Evolutionary conservation across 2,329 filamentous ascomycete species (phyloP).

Genomic region (Aspergillus persii): DNA sequence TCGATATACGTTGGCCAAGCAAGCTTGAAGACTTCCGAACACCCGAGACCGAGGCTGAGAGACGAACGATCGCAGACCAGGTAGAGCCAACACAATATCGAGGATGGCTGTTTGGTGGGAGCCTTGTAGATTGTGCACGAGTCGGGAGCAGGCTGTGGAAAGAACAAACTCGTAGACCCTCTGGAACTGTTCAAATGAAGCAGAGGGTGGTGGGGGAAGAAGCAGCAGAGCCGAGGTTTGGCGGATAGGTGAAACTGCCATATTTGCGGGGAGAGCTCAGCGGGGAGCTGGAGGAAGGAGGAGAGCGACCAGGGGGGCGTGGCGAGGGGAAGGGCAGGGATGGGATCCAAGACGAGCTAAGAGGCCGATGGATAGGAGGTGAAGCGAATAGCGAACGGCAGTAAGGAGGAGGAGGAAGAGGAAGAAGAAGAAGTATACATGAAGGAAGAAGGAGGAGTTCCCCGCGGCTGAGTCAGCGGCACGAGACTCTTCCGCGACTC

Average conservation of each 20-base stretch:
- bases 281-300: conserved; percentile 4
- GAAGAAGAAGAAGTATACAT: neutral
- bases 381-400: neutral
- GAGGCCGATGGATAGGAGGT: neutral
- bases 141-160: conserved; percentile 51
- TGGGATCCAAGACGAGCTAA: neutral
- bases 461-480: neutral
- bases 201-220: conserved; percentile 60
- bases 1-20: conserved; percentile 75
- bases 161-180: conserved; percentile 62
- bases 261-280: conserved; percentile 14
- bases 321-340: neutral
- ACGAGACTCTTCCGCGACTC: neutral
- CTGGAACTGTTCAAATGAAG: conserved; percentile 51
- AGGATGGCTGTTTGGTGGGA: conserved; percentile 41
- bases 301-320: neutral
- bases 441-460: neutral
- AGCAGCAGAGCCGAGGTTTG: conserved; percentile 53
- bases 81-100: conserved; percentile 62
- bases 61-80: conserved; percentile 56
- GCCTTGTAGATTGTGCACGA: conserved; percentile 39
- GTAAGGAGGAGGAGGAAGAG: neutral
- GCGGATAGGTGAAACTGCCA: conserved; percentile 17
- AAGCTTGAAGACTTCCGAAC: conserved; percentile 69
- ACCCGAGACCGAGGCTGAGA: conserved; percentile 53